phyloP scores from a whole-genome alignment of 106 monocot genomes.

The Amphibolis antarctica region DNA sequence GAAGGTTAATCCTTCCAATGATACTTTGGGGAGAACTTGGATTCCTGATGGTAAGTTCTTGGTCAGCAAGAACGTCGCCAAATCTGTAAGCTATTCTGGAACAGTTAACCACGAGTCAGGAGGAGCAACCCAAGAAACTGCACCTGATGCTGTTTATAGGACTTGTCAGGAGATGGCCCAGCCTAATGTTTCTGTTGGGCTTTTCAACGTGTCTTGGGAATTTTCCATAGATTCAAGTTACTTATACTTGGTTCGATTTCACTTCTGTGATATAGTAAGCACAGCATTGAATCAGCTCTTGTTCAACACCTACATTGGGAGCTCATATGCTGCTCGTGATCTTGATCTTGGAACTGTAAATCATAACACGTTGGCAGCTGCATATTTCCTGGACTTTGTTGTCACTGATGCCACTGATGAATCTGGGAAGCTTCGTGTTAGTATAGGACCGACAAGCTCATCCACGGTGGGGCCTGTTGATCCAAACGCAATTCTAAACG shows the following conservation, averaged over 20 bases:
- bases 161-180: conserved; percentile 31
- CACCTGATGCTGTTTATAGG: conserved; percentile 45
- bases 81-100: background rate
- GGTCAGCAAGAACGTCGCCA: conserved; percentile 4
- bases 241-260: conserved; percentile 51
- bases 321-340: conserved; percentile 15
- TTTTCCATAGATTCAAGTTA: conserved; percentile 33
- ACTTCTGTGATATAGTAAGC: conserved; percentile 80
- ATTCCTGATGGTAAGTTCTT: conserved; percentile 29
- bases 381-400: conserved; percentile 47
- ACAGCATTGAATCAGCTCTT: conserved; percentile 11
- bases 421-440: conserved; percentile 27
- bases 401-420: conserved; percentile 14
- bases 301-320: conserved; percentile 52
- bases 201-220: conserved; percentile 69
- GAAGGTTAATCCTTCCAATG: conserved; percentile 28
- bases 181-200: conserved; percentile 4
- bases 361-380: conserved; percentile 17
- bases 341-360: conserved; percentile 26
- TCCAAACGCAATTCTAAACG: conserved; percentile 13
- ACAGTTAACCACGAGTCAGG: conserved; percentile 8
- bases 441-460: conserved; percentile 27
- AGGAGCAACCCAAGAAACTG: conserved; percentile 29
- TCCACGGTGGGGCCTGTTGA: conserved; percentile 4
- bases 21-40: conserved; percentile 73